Evolutionary conservation across 345 rosid species (phyloP).

Genomic region (Tarenaya hassleriana): DNA sequence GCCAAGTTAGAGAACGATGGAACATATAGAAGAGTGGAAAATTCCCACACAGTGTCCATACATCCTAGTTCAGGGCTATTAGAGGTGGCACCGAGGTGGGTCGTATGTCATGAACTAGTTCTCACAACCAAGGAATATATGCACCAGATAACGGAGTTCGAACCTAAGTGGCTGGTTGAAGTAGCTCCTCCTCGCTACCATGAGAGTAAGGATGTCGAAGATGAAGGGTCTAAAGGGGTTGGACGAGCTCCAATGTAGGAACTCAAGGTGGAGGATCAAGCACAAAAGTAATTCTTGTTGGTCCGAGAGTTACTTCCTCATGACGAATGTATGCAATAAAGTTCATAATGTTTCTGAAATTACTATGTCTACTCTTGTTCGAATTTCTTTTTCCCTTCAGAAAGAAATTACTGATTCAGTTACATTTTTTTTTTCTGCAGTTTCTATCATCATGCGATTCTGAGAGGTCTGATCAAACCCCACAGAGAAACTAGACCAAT

Average conservation of each 20-base stretch:
- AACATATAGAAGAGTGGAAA: conserved; percentile 81
- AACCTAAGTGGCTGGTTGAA: conserved; percentile 93
- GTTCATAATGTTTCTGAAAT: no score
- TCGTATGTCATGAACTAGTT: conserved; percentile 78
- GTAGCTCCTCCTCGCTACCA: conserved; percentile 91
- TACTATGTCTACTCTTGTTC: no score
- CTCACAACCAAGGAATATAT: conserved; percentile 88
- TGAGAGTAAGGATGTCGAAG: conserved; percentile 90
- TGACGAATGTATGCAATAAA: no score
- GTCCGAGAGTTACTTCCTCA: no score
- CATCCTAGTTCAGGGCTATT: conserved; percentile 82
- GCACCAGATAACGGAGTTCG: conserved; percentile 86
- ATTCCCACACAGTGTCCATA: conserved; percentile 77
- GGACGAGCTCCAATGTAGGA: not conserved
- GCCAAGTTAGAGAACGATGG: conserved; percentile 82
- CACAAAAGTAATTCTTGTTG: conserved; percentile 33
- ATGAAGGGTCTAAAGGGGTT: conserved; percentile 20
- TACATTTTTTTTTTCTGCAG: no score
- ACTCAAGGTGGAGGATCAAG: conserved; percentile 19
- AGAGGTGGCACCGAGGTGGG: conserved; percentile 60
- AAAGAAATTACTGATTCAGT: no score
- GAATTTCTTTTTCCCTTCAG: no score
- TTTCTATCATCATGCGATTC: no score
- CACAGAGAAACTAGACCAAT: conserved; percentile 20
- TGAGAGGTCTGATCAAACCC: no score